Base-by-base conservation (phyloP, 2,329 filamentous ascomycete genomes). In the Monilinia aucupariae region DNA sequence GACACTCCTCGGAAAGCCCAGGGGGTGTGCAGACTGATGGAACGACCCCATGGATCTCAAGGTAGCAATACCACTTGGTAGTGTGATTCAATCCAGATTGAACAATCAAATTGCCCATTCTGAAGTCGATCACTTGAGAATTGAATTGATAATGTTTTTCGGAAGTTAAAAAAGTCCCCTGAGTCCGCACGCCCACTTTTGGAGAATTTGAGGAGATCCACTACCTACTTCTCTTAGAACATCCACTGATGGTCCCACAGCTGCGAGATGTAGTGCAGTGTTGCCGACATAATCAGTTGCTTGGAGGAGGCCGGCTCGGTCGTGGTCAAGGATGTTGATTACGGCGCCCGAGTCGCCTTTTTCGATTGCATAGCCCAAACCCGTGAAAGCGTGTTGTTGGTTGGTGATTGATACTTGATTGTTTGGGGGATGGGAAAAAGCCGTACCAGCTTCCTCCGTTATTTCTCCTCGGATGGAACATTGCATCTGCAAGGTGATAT, bases 391-490 rank as follows among this genome's bases (percentile, higher is more conserved):
- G 30, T 82, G 80, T 45, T 85, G 76, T 50, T 82, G 80, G 52
- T 82, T 81, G 1, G 59, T 65, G 20, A 68, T 43, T 0, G 59
- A 9, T 17, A 34, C 41, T n/a, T 34, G 32, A 37, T 69, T 64
- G 20, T 64, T 62, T 75, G 2, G 82, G 80, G 72, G 87, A 82
- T 69, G 84, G 76, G 75, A 87, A 86, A 67, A 85, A 75, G 34
- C 81, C 80, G 62, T 66, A 7, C 37, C 41, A 10, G 61, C 43
- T 1, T 64, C 39, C 69, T 70, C 83, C 9, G 86, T 89, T 68
- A 90, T 77, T 74, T 90, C 87, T 13, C 87, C 87, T 22, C 85
- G 79, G 9, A 89, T 75, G 30, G 82, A 85, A 22, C 79, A 72
- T 10, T 83, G 82, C 85, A 90, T 89, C 65, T 82, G 78, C 67